These are phyloP conservation scores for Pythium pyrilobum DNA, from an alignment of 352 stramenopile species.

Conservation along the genomic window DNA sequence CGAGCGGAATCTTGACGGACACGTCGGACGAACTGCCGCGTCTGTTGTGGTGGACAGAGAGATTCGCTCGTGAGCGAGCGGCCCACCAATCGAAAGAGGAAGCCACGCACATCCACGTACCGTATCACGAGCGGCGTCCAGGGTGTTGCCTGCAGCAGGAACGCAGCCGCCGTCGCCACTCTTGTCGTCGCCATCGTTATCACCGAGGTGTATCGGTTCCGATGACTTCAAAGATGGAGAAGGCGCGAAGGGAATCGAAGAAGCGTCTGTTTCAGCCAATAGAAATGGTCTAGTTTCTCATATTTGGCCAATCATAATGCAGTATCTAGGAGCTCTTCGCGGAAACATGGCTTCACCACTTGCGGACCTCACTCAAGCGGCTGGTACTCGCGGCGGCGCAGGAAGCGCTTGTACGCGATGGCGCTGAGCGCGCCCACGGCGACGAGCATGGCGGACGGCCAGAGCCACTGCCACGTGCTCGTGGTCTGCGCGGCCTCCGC, in stretches of 20 bases:
- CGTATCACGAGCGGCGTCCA: conserved; percentile 44
- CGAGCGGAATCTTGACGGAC: conserved; percentile 24
- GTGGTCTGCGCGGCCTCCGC: neutral
- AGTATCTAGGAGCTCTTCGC: too few species aligned
- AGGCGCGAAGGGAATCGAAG: neutral
- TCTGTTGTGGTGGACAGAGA: conserved; percentile 11
- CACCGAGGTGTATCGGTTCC: neutral
- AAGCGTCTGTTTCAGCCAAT: conserved; percentile 28
- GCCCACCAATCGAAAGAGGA: too few species aligned
- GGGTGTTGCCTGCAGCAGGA: conserved; percentile 49
- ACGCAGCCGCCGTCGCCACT: conserved; percentile 26
- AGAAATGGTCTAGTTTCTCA: neutral
- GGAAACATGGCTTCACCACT: neutral
- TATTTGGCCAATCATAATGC: too few species aligned
- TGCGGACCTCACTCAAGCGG: neutral
- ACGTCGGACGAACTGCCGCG: conserved; percentile 49
- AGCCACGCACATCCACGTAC: too few species aligned
- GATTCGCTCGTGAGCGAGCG: neutral
- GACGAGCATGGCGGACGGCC: conserved; percentile 28
- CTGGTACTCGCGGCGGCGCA: conserved; percentile 37
- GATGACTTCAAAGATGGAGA: neutral
- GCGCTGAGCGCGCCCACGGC: conserved; percentile 32
- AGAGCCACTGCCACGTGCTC: conserved; percentile 32
- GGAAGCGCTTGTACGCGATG: conserved; percentile 39
- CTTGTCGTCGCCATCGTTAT: neutral